Conservation (phyloP, 345 rosid species). For the Noccaea caerulescens region DNA sequence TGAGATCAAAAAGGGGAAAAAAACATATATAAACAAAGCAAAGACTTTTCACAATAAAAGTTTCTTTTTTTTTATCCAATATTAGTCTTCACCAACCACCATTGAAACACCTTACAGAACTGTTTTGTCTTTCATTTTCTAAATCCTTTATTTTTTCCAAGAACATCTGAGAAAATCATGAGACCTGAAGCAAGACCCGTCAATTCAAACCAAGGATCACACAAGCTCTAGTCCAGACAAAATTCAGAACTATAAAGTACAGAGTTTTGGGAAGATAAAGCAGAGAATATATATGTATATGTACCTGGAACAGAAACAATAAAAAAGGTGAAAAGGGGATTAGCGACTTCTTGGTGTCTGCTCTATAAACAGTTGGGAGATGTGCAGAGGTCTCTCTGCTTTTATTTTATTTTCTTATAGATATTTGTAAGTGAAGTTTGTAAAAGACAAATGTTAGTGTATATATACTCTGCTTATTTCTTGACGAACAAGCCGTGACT, state of each 20-base stretch:
- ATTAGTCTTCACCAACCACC: conserved; percentile 23
- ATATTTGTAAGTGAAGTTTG: conserved; percentile 28
- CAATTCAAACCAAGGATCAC: background rate
- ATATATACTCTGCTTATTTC: conserved; percentile 36
- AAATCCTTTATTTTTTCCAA: background rate
- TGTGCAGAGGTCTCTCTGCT: conserved; percentile 28
- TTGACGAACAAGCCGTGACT: conserved; percentile 41
- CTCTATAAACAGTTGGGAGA: conserved; percentile 11
- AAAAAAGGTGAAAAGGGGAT: conserved; percentile 20
- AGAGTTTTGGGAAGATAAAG: conserved; percentile 18
- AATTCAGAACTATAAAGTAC: conserved; percentile 12
- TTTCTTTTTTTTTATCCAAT: background rate
- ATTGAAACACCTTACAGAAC: conserved; percentile 11
- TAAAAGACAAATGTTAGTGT: conserved; percentile 9
- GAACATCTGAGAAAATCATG: background rate
- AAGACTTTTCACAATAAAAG: background rate
- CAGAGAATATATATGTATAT: conserved; percentile 6
- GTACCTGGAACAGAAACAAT: conserved; percentile 33
- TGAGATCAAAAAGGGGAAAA: background rate
- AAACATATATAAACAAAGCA: conserved; percentile 17
- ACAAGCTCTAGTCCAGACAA: conserved; percentile 25
- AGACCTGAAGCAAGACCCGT: conserved; percentile 34
- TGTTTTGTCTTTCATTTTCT: background rate
- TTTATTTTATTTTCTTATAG: background rate
- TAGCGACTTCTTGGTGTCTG: conserved; percentile 27